Conservation (phyloP, 768 basidiomycete genomes). For the Trametes cingulata region DNA sequence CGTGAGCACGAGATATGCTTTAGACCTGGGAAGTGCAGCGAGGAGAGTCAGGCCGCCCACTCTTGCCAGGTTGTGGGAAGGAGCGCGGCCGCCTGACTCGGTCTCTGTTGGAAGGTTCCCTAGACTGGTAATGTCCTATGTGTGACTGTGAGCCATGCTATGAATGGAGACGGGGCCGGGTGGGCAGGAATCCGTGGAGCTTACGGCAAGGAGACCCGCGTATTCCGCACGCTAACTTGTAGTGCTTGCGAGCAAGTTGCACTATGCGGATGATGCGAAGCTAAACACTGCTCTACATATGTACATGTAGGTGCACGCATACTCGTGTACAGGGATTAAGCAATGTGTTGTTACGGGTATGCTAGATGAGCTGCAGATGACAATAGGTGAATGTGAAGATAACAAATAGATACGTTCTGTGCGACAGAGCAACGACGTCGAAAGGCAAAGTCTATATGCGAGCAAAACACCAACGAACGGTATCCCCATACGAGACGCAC, state of each 20-base stretch:
- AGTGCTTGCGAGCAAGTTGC: neutral
- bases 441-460: slow-evolving; percentile 3
- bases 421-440: neutral
- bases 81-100: neutral
- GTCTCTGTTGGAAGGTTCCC: too few relatives aligned
- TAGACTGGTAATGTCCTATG: neutral
- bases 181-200: neutral
- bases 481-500: neutral
- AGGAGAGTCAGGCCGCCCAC: neutral
- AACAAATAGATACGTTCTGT: slow-evolving; percentile 2
- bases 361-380: neutral
- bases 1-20: neutral
- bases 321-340: slow-evolving; percentile 9
- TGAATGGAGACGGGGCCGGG: too few relatives aligned
- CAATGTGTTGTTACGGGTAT: neutral
- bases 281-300: neutral
- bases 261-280: too few relatives aligned
- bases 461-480: neutral
- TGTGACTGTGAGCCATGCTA: neutral
- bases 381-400: neutral
- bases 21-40: neutral
- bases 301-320: neutral
- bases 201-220: slow-evolving; percentile 1
- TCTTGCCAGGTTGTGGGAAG: neutral
- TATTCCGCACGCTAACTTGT: neutral